phyloP scores from a whole-genome alignment of 108 stramenopile genomes.

The Discostella pseudostelligera region DNA sequence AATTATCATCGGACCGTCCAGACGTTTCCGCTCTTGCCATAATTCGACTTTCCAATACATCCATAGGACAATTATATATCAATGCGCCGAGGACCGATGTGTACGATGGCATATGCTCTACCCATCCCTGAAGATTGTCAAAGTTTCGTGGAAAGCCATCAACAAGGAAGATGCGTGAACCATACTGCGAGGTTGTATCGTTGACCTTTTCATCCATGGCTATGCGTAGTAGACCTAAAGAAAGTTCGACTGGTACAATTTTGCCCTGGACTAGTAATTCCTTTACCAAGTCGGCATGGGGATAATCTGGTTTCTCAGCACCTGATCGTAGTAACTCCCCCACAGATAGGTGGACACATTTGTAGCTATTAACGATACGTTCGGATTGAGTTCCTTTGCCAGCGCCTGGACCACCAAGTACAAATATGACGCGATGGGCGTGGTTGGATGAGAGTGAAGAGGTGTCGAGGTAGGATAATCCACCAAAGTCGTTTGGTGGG shows the following conservation, averaged over 20 bases:
- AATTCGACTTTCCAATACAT: constrained; percentile 75
- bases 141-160: constrained; percentile 98
- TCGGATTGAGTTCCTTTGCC: constrained; percentile 95
- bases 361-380: constrained; percentile 69
- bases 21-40: constrained; percentile 82
- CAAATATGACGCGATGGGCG: constrained; percentile 77
- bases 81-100: constrained; percentile 69
- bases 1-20: constrained; percentile 94
- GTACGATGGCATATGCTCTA: constrained; percentile 52
- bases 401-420: constrained; percentile 92
- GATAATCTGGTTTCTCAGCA: constrained; percentile 57
- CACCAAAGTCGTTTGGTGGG: constrained; percentile 31
- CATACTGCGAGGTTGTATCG: constrained; percentile 23
- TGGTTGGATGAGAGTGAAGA: constrained; percentile 21
- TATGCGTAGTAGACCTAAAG: constrained; percentile 74
- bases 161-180: constrained; percentile 80
- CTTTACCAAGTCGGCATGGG: constrained; percentile 79
- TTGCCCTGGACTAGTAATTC: constrained; percentile 83
- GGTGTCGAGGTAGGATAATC: constrained; percentile 39
- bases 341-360: constrained; percentile 89
- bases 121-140: constrained; percentile 92
- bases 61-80: constrained; percentile 90
- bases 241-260: constrained; percentile 95
- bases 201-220: constrained; percentile 65
- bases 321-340: constrained; percentile 92